Percentiles rank a stretch among this genome's conserved stretches.
These are phyloP conservation scores for Gossypium turneri DNA, from an alignment of 345 rosid species.

Conservation along the genomic window DNA sequence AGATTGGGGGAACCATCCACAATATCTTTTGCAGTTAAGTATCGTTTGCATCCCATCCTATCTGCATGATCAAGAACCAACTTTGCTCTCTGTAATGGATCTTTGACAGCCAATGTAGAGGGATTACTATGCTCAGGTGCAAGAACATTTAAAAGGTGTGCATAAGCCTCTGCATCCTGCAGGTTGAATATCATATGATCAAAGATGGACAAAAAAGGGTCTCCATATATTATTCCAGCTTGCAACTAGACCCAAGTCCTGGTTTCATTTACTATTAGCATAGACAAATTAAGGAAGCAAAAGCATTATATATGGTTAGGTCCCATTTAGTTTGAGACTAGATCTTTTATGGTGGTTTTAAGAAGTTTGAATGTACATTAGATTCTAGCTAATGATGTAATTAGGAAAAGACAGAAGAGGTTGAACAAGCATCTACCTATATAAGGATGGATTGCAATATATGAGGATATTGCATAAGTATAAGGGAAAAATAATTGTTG, in stretches of 20 bases:
- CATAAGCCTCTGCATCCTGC: conserved; percentile 98
- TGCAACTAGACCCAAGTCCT: background rate
- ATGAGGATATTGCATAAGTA: background rate
- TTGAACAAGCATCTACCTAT: no score
- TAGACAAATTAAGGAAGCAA: background rate
- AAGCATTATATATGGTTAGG: background rate
- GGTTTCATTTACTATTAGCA: background rate
- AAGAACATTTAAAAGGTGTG: conserved; percentile 77
- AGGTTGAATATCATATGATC: conserved; percentile 15
- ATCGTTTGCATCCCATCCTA: conserved; percentile 94
- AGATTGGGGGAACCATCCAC: conserved; percentile 95
- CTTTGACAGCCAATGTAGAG: conserved; percentile 49
- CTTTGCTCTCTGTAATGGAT: conserved; percentile 63
- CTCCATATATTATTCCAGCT: background rate
- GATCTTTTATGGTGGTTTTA: background rate
- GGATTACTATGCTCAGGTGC: conserved; percentile 79
- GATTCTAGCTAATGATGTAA: background rate
- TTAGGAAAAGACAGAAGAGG: background rate
- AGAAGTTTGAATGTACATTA: background rate
- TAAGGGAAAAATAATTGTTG: background rate
- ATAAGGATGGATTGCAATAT: no score
- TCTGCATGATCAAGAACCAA: conserved; percentile 92
- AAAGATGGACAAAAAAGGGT: background rate
- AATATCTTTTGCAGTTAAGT: conserved; percentile 87
- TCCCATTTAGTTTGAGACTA: background rate